phyloP scores from a whole-genome alignment of 2,329 filamentous ascomycete genomes.

The Calonectria pauciramosa region DNA sequence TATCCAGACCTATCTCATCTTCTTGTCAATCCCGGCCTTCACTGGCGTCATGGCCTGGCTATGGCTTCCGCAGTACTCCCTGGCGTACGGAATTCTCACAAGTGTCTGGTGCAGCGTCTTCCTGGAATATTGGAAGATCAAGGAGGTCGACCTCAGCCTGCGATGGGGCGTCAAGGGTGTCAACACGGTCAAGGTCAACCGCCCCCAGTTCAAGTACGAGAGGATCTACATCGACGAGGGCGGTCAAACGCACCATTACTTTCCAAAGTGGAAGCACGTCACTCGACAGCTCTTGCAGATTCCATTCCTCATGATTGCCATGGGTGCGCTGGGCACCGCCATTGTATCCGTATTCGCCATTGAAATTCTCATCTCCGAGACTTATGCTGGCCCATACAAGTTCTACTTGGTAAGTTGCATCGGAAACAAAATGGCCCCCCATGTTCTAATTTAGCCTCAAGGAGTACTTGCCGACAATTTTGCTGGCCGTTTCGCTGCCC shows the following conservation, averaged over 20 bases:
- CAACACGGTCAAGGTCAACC: constrained; percentile 74
- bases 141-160: constrained; percentile 78
- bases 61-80: constrained; percentile 78
- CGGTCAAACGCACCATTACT: constrained; percentile 73
- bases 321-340: constrained; percentile 71
- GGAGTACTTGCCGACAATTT: constrained; percentile 80
- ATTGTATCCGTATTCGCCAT: constrained; percentile 80
- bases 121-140: constrained; percentile 85
- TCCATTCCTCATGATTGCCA: constrained; percentile 75
- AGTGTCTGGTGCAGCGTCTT: constrained; percentile 81
- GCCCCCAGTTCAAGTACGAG: constrained; percentile 75
- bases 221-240: constrained; percentile 72
- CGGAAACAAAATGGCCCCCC: too few relatives aligned
- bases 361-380: constrained; percentile 81
- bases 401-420: constrained; percentile 68
- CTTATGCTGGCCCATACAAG: constrained; percentile 79
- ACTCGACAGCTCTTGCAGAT: constrained; percentile 76
- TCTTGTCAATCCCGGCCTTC: constrained; percentile 77
- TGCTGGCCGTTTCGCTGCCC: constrained; percentile 77
- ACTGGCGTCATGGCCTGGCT: constrained; percentile 79
- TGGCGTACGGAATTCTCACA: constrained; percentile 76
- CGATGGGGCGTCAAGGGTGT: constrained; percentile 82
- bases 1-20: constrained; percentile 80
- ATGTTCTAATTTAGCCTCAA: constrained; percentile 45
- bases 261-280: constrained; percentile 75